These are phyloP conservation scores for Mortierella sp. DNA, from an alignment of 371 early-diverging fungal species.

Conservation along the genomic window DNA sequence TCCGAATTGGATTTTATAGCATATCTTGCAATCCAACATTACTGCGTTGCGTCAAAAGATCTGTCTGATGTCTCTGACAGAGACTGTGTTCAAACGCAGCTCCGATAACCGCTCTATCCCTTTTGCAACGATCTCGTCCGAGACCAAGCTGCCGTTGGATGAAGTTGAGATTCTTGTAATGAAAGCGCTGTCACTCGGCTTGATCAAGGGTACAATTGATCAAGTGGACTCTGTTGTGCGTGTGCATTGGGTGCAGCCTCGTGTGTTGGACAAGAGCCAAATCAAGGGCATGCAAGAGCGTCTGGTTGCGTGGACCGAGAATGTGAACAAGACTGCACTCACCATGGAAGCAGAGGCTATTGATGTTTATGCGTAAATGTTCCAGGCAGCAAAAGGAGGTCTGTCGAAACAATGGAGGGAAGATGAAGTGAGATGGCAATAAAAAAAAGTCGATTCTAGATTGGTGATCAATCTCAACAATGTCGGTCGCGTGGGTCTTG, in stretches of 20 bases:
- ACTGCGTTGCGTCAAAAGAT: constrained; percentile 92
- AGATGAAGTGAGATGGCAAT: neutral
- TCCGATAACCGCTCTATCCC: constrained; percentile 85
- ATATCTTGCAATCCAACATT: constrained; percentile 76
- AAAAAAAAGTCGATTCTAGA: too few relatives aligned
- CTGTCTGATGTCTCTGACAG: constrained; percentile 96
- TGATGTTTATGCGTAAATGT: constrained; percentile 46
- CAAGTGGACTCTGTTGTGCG: constrained; percentile 89
- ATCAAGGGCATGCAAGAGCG: constrained; percentile 80
- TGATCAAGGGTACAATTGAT: constrained; percentile 95
- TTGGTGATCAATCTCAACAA: too few relatives aligned
- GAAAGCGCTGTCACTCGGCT: constrained; percentile 93
- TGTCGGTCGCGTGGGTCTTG: too few relatives aligned
- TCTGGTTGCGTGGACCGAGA: constrained; percentile 64
- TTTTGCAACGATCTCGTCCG: constrained; percentile 87
- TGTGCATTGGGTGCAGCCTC: constrained; percentile 97
- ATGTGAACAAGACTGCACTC: constrained; percentile 66
- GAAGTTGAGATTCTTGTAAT: constrained; percentile 97
- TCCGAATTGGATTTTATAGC: constrained; percentile 9
- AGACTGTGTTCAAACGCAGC: constrained; percentile 88
- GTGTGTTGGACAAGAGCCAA: constrained; percentile 91
- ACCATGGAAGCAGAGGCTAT: constrained; percentile 69
- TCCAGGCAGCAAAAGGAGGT: neutral
- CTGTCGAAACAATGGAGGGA: constrained; percentile 4
- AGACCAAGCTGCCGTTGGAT: constrained; percentile 85